These are phyloP conservation scores for Geotrichum europaeum DNA, from an alignment of 1,139 yeast species.

Conservation along the genomic window DNA sequence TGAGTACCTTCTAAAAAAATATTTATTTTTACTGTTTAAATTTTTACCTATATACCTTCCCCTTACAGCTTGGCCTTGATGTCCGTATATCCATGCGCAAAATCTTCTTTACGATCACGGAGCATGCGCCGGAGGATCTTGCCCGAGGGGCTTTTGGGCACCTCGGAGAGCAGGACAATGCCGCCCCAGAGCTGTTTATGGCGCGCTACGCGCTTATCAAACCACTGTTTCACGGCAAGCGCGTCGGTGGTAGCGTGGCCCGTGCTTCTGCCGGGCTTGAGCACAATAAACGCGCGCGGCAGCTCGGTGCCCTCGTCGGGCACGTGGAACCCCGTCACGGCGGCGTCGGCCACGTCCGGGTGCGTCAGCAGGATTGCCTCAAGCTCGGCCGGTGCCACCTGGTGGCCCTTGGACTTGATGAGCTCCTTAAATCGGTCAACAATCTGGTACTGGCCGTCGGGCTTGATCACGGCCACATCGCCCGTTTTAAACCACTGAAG, in stretches of 20 bases:
- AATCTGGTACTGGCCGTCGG: conserved; percentile 51
- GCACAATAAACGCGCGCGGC: conserved; percentile 37
- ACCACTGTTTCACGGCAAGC: conserved; percentile 30
- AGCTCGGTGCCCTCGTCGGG: conserved; percentile 34
- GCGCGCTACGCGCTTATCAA: conserved; percentile 34
- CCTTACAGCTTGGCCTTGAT: conserved; percentile 20
- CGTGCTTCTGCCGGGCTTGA: conserved; percentile 20
- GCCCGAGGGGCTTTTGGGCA: conserved; percentile 39
- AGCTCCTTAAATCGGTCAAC: conserved; percentile 76
- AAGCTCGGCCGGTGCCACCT: conserved; percentile 74
- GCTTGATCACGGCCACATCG: conserved; percentile 56
- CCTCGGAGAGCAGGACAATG: conserved; percentile 31
- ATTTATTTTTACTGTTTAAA: too few species aligned
- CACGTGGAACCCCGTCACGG: conserved; percentile 34
- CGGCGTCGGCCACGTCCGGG: conserved; percentile 34
- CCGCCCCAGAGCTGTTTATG: conserved; percentile 41
- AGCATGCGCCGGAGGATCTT: conserved; percentile 36
- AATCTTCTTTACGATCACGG: conserved; percentile 25
- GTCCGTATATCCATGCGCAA: conserved; percentile 19
- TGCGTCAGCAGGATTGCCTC: conserved; percentile 56
- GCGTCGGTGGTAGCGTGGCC: conserved; percentile 20
- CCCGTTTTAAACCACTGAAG: conserved; percentile 74
- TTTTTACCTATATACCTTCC: too few species aligned
- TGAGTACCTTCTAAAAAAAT: too few species aligned
- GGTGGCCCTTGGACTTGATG: conserved; percentile 79